Conservation (phyloP, 1,284 basidiomycete genomes). For the Cutaneotrichosporon sp. region DNA sequence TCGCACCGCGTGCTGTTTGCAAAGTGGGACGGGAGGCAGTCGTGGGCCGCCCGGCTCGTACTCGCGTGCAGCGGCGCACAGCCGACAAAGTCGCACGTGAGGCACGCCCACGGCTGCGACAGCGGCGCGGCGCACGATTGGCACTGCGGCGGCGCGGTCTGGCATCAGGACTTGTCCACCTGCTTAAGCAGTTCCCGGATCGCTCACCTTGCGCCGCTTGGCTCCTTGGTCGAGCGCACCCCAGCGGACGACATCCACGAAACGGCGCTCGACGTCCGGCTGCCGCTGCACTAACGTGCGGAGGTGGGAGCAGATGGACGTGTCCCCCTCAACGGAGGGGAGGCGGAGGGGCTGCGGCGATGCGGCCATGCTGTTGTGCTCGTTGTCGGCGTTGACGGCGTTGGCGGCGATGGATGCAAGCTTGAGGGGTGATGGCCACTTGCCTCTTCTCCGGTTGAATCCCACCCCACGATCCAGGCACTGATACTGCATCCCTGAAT, state of each 20-base stretch:
- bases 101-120: slow-evolving; percentile 72
- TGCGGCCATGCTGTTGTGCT: background rate
- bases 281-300: slow-evolving; percentile 26
- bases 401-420: too few relatives aligned
- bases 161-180: too few relatives aligned
- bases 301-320: slow-evolving; percentile 42
- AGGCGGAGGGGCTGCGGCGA: background rate
- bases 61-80: slow-evolving; percentile 61
- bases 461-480: background rate
- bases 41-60: slow-evolving; percentile 58
- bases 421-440: background rate
- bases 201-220: slow-evolving; percentile 45
- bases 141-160: slow-evolving; percentile 62
- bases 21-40: slow-evolving; percentile 40
- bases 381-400: background rate
- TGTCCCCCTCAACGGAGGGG: slow-evolving; percentile 27
- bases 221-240: slow-evolving; percentile 38
- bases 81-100: slow-evolving; percentile 72
- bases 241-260: slow-evolving; percentile 38
- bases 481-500: background rate
- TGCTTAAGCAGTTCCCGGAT: too few relatives aligned
- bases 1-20: slow-evolving; percentile 53
- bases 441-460: background rate
- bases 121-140: slow-evolving; percentile 63
- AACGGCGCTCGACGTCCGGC: slow-evolving; percentile 28